Evolutionary conservation across 352 stramenopile species (phyloP).

Genomic region (Phytophthora capsici): DNA sequence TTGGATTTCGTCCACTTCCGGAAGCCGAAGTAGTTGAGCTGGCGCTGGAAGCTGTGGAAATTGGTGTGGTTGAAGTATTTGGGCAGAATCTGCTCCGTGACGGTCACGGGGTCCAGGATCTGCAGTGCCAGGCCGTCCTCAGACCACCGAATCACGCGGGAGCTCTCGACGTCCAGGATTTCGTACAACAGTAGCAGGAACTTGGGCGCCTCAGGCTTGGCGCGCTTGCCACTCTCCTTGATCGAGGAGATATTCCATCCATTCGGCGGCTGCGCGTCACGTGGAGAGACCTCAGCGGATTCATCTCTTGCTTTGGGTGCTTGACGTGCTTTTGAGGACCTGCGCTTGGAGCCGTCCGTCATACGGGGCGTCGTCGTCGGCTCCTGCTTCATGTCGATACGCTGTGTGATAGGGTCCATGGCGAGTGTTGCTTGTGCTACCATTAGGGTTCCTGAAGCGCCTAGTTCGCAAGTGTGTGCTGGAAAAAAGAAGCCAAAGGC

Average conservation of each 20-base stretch:
- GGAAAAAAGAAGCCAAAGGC: slow-evolving; percentile 15
- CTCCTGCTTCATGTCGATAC: slow-evolving; percentile 32
- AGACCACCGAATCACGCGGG: slow-evolving; percentile 76
- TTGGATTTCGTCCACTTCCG: slow-evolving; percentile 88
- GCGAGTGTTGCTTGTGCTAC: slow-evolving; percentile 19
- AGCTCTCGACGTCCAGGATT: slow-evolving; percentile 81
- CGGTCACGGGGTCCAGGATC: slow-evolving; percentile 73
- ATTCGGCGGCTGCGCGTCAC: slow-evolving; percentile 15
- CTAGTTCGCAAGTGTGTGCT: slow-evolving; percentile 20
- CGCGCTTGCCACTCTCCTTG: slow-evolving; percentile 44
- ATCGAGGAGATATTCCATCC: slow-evolving; percentile 35
- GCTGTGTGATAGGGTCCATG: slow-evolving; percentile 33
- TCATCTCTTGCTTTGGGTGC: not conserved
- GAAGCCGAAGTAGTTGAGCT: slow-evolving; percentile 95
- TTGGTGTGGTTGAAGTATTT: slow-evolving; percentile 95
- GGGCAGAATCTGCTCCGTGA: slow-evolving; percentile 82
- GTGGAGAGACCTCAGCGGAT: not conserved
- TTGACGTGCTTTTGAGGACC: slow-evolving; percentile 23
- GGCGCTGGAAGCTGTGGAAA: slow-evolving; percentile 92
- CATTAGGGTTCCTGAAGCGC: slow-evolving; percentile 5
- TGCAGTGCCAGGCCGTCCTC: slow-evolving; percentile 77
- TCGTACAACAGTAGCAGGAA: slow-evolving; percentile 84
- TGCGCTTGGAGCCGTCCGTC: slow-evolving; percentile 8
- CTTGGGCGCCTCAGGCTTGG: slow-evolving; percentile 75
- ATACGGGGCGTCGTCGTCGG: not conserved